Evolutionary conservation across 164 flowering plant genomes (phyloP), one percentile per base, ranked within the genome.

Genomic region (Magnolia sinica): DNA sequence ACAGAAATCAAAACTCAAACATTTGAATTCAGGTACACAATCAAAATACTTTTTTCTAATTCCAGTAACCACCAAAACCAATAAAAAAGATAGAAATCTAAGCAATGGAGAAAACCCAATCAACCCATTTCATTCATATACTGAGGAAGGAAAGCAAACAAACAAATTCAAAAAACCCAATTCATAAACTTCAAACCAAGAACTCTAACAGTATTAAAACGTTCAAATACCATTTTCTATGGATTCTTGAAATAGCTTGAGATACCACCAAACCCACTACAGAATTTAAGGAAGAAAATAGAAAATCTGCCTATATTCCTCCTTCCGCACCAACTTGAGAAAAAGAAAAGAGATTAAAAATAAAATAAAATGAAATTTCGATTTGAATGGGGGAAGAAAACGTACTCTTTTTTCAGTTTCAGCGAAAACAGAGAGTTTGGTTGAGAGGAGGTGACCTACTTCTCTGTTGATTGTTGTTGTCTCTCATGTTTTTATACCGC

Each of bases 141-240:
- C 45, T 37, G 45, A 37, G 0, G 45, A 3, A 0, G 45, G 45
- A 37, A 37, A 37, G 45, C 45, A 37, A 37, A 37, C 7, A 37
- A 37, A 37, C 6, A 37, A 64, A 67, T 16, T 67, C 50, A 37
- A 29, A 27, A 77, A 66, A 24, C 65, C 65, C 71, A 77, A 2
- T 67, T 37, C 72, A 50, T 3, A 65, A 64, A 65, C 51, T 50
- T 51, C 9, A 55, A 68, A 51, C 18, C 49, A 73, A 68, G 10
- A 8, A 14, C 68, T 65, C 24, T 22, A 37, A 37, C 45, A 37
- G 45, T 37, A 37, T 37, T 37, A 37, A 37, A 37, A 37, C 45
- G 6, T 4, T 37, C 45, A 37, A 37, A 37, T 37, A 37, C 45
- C 45, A 37, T 37, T 37, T 37, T 37, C 45, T 37, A 37, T 37